Evolutionary conservation across 805 yeast genomes (phyloP).

Genomic region (Candida silvicultrix): DNA sequence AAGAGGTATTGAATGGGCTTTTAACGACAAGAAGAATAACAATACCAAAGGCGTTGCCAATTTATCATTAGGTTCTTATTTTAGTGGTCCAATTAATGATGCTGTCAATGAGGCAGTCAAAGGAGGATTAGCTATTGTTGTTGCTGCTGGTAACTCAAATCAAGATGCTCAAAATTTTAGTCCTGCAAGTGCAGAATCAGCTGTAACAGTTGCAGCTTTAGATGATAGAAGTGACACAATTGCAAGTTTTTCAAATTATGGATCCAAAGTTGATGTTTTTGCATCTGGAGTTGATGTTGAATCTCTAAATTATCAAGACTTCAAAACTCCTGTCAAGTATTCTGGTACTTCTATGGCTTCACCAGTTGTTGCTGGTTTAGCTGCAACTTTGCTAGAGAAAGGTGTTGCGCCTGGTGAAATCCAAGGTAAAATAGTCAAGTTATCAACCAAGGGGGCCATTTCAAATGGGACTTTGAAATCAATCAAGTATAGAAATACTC

Average conservation of each 20-base stretch:
- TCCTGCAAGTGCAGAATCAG: constrained; percentile 72
- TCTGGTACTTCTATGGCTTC: constrained; percentile 84
- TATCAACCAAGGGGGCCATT: constrained; percentile 36
- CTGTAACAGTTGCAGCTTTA: constrained; percentile 83
- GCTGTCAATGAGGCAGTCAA: constrained; percentile 71
- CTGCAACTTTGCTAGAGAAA: constrained; percentile 46
- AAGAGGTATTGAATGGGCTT: constrained; percentile 61
- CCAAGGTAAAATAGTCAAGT: constrained; percentile 31
- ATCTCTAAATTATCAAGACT: constrained; percentile 38
- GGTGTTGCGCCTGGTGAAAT: constrained; percentile 40
- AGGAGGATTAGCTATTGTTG: constrained; percentile 64
- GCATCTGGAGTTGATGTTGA: constrained; percentile 71
- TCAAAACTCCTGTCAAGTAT: constrained; percentile 21
- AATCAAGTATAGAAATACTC: constrained; percentile 34
- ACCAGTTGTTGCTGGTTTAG: constrained; percentile 63
- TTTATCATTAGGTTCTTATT: constrained; percentile 71
- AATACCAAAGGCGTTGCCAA: constrained; percentile 58
- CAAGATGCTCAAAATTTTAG: constrained; percentile 71
- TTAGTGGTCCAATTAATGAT: constrained; percentile 55
- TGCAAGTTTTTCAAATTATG: constrained; percentile 84
- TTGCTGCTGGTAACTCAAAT: constrained; percentile 83
- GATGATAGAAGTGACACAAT: constrained; percentile 63
- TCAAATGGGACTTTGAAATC: constrained; percentile 28
- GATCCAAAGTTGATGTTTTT: constrained; percentile 74
- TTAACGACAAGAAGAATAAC: constrained; percentile 39